phyloP scores from a whole-genome alignment of 345 rosid genomes.

The Psidium friedrichsthalianum region DNA sequence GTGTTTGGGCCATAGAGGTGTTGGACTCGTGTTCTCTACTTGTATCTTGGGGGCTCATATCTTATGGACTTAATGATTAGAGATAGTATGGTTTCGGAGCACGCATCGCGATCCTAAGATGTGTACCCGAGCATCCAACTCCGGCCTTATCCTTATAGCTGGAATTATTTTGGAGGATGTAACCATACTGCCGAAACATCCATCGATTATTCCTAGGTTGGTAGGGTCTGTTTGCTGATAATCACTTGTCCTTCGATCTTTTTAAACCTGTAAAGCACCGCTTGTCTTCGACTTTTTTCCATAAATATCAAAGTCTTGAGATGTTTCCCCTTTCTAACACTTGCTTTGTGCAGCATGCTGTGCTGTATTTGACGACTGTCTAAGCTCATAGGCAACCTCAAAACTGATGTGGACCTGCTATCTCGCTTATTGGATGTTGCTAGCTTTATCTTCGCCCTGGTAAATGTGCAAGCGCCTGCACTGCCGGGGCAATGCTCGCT shows the following conservation, averaged over 20 bases:
- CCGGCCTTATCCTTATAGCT: neutral
- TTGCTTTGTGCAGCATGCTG: neutral
- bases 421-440: neutral
- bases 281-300: neutral
- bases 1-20: neutral
- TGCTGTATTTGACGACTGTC: neutral
- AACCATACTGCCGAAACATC: neutral
- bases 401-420: neutral
- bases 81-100: neutral
- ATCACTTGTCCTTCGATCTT: neutral
- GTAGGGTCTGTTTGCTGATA: neutral
- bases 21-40: neutral
- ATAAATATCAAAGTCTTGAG: neutral
- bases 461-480: too few species aligned
- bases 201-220: neutral
- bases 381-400: neutral
- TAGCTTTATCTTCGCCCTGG: neutral
- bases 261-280: neutral
- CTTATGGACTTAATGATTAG: neutral
- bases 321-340: neutral
- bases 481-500: neutral
- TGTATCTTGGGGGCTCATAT: neutral
- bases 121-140: neutral
- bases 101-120: neutral
- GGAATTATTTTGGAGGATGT: neutral